A percentile compares a stretch with the other conserved stretches of the same genome.
phyloP scores from a whole-genome alignment of 768 basidiomycete species.

The Termitomyces sp. region DNA sequence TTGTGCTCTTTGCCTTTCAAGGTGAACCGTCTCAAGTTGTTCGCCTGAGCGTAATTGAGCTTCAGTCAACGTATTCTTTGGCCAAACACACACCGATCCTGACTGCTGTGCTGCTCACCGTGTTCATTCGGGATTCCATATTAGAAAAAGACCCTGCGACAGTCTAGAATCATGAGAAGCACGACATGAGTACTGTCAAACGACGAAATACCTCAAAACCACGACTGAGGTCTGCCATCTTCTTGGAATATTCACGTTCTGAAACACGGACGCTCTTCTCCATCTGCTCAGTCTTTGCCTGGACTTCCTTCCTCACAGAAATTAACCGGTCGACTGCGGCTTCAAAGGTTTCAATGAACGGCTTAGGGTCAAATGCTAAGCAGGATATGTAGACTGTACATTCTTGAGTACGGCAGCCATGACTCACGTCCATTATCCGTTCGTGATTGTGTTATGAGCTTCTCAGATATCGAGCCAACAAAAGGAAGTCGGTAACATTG shows the following conservation, averaged over 20 bases:
- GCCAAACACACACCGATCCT: conserved; percentile 67
- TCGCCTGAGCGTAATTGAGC: conserved; percentile 56
- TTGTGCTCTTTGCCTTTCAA: conserved; percentile 88
- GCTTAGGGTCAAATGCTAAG: conserved; percentile 89
- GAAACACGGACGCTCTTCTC: conserved; percentile 87
- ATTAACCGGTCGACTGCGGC: conserved; percentile 87
- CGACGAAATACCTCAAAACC: conserved; percentile 76
- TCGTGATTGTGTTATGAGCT: conserved; percentile 83
- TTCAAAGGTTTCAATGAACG: conserved; percentile 92
- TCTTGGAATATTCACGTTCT: conserved; percentile 92
- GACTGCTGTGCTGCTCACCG: conserved; percentile 91
- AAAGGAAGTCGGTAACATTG: conserved; percentile 91
- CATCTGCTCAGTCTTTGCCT: conserved; percentile 85
- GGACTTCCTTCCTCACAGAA: conserved; percentile 84
- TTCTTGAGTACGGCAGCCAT: neutral
- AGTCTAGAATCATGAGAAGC: conserved; percentile 44
- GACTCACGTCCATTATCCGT: conserved; percentile 71
- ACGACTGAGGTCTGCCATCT: conserved; percentile 88
- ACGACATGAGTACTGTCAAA: neutral
- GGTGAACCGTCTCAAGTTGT: conserved; percentile 91
- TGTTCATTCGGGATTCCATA: conserved; percentile 89
- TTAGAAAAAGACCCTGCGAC: conserved; percentile 85
- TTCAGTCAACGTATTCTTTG: neutral
- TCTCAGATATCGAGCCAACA: conserved; percentile 82
- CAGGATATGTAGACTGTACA: conserved; percentile 9